Percentiles rank a stretch among this genome's conserved stretches.
phyloP scores from a whole-genome alignment of 108 stramenopile genomes.

The Fistulifera solaris region DNA sequence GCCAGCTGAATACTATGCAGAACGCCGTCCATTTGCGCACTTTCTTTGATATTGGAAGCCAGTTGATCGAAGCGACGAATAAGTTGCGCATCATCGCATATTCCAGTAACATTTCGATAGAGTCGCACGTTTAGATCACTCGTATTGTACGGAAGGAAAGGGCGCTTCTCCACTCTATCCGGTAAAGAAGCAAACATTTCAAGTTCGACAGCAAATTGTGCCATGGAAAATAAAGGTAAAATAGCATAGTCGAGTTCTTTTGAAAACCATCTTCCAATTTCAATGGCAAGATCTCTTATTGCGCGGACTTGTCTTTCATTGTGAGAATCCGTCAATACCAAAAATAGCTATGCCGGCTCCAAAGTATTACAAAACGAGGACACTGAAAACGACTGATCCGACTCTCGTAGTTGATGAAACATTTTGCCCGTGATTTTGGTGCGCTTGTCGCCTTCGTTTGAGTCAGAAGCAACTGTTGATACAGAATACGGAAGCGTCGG shows the following conservation, averaged over 20 bases:
- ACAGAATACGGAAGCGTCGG: too few species aligned
- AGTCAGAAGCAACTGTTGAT: too few species aligned
- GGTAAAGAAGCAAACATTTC: slow-evolving; percentile 15
- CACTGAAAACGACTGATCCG: not conserved
- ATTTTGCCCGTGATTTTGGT: too few species aligned
- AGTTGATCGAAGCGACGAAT: slow-evolving; percentile 11
- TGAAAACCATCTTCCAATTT: slow-evolving; percentile 22
- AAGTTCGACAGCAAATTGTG: slow-evolving; percentile 19
- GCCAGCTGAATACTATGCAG: slow-evolving; percentile 22
- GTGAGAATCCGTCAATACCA: slow-evolving; percentile 1
- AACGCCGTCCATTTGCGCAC: slow-evolving; percentile 16
- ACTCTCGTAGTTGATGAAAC: too few species aligned
- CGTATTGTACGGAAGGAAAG: not conserved
- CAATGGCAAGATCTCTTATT: slow-evolving; percentile 8
- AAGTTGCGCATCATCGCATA: slow-evolving; percentile 15
- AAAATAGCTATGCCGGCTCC: slow-evolving; percentile 7
- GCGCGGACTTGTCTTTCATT: not conserved
- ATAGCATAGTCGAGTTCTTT: slow-evolving; percentile 15
- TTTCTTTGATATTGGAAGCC: slow-evolving; percentile 16
- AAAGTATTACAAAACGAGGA: slow-evolving; percentile 10
- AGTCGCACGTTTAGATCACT: not conserved
- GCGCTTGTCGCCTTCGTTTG: too few species aligned
- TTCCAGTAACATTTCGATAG: slow-evolving; percentile 21
- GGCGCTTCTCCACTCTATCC: slow-evolving; percentile 2
- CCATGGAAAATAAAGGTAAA: slow-evolving; percentile 23